Evolutionary conservation across 345 rosid species (phyloP), one percentile per base, ranked within the genome.

Genomic region (Populus davidiana): DNA sequence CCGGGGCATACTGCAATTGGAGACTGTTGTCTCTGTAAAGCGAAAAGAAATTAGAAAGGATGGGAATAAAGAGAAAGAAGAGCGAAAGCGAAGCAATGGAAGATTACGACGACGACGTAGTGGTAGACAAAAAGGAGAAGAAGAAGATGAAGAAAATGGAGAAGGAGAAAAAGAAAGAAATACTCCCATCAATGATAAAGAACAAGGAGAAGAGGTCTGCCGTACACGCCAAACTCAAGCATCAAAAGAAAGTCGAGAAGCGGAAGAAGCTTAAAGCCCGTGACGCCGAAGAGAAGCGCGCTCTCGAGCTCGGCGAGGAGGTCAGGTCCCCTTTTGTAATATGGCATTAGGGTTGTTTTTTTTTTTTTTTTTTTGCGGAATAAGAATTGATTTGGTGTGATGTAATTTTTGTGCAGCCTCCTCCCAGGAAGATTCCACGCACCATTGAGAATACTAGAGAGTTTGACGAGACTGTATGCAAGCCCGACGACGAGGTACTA

Each of bases 401-500:
- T 71, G 17, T 18, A 44, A 8, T 31, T 61, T 39, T 27, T 62
- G 23, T 84, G 79, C 86, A 93, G 98, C 97, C 95, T 71, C 89
- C 91, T 16, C 83, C 88, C 43, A 96, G 88, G 83, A 84, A 43
- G 75, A 79, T 85, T 50, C 98, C 99, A 62, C 90, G 87, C 13
- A 96, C 97, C 33, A 92, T 96, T 65, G 99, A 96, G 89, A 96
- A 96, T 77, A 92, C 98, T 4, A 87, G 99, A 71, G 99, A 96
- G 85, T 9, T 72, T 4, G 99, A 96, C 73, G 98, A 94, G 76
- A 96, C 98, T 1, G 87, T 96, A 49, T 96, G 97, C 89, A 87
- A 83, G 86, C 95, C 97, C 5, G 95, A 93, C 56, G 99, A 94
- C 18, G 99, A 96, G 92, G 99, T 95, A 77, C 16, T 36, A 29